Conservation (phyloP, 2,329 filamentous ascomycete genomes). For the Venturia aucupariae region DNA sequence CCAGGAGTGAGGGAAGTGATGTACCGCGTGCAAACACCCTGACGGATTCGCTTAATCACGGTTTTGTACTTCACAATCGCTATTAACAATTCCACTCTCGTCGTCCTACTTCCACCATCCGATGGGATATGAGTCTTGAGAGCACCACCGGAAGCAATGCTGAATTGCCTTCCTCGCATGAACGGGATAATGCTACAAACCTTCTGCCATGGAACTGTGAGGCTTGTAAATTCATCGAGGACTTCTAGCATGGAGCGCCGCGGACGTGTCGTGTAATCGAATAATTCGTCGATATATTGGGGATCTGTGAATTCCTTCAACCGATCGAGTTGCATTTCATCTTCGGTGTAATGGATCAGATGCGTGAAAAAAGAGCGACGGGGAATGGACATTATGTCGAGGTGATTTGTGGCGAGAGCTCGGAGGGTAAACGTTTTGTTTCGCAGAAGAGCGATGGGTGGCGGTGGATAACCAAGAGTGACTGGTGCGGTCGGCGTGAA, state of each 20-base stretch:
- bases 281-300: conserved; percentile 79
- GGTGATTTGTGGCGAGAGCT: conserved; percentile 65
- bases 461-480: conserved; percentile 29
- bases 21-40: conserved; percentile 87
- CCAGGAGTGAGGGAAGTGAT: conserved; percentile 54
- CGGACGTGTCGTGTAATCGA: conserved; percentile 88
- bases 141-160: conserved; percentile 67
- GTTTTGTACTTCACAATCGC: conserved; percentile 90
- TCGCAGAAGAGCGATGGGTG: conserved; percentile 28
- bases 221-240: conserved; percentile 77
- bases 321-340: conserved; percentile 67
- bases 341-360: conserved; percentile 64
- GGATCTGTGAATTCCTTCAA: conserved; percentile 75
- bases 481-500: conserved; percentile 32
- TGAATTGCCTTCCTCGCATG: conserved; percentile 86
- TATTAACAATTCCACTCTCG: conserved; percentile 61
- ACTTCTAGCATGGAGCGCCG: conserved; percentile 87
- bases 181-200: conserved; percentile 66
- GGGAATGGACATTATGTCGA: conserved; percentile 86
- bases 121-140: conserved; percentile 20
- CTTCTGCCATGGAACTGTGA: conserved; percentile 69
- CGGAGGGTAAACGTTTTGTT: conserved; percentile 51
- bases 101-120: conserved; percentile 19
- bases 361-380: conserved; percentile 76
- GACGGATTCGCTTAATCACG: conserved; percentile 70